phyloP scores from a whole-genome alignment of 805 yeast species.

The Saccharomycopsis sp. region DNA sequence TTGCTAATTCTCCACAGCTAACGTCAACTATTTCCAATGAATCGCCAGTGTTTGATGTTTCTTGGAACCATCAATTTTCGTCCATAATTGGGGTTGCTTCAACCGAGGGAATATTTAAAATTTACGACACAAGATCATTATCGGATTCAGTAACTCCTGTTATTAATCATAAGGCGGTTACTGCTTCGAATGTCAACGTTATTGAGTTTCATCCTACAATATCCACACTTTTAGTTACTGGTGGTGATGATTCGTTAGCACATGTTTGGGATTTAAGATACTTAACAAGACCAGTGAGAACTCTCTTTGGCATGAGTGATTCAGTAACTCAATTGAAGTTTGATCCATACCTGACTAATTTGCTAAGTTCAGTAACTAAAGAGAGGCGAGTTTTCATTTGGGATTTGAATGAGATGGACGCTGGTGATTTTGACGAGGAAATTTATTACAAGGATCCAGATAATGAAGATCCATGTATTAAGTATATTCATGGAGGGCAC shows the following conservation, averaged over 20 bases:
- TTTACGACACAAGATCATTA: conserved; percentile 48
- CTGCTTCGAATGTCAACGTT: conserved; percentile 58
- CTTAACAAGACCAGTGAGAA: conserved; percentile 49
- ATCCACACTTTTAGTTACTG: conserved; percentile 58
- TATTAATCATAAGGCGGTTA: conserved; percentile 42
- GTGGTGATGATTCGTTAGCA: conserved; percentile 69
- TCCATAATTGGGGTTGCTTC: conserved; percentile 47
- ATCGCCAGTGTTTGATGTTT: conserved; percentile 54
- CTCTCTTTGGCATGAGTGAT: conserved; percentile 58
- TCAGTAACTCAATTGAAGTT: conserved; percentile 52
- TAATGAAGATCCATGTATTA: conserved; percentile 68
- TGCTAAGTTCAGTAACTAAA: conserved; percentile 50
- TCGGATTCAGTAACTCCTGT: conserved; percentile 33
- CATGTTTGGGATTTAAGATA: conserved; percentile 71
- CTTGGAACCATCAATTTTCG: conserved; percentile 43
- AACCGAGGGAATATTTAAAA: conserved; percentile 64
- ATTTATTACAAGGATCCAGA: conserved; percentile 49
- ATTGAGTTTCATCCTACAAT: conserved; percentile 57
- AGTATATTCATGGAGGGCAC: conserved; percentile 85
- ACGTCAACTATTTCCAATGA: conserved; percentile 23
- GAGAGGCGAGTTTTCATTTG: conserved; percentile 71
- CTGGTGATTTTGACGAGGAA: conserved; percentile 47
- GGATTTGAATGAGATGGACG: conserved; percentile 59
- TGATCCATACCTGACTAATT: conserved; percentile 41
- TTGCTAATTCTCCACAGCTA: no score